Evolutionary conservation across 352 stramenopile genomes (phyloP), one percentile per base, ranked within the genome.

Genomic region (Phytopythium delawarense): DNA sequence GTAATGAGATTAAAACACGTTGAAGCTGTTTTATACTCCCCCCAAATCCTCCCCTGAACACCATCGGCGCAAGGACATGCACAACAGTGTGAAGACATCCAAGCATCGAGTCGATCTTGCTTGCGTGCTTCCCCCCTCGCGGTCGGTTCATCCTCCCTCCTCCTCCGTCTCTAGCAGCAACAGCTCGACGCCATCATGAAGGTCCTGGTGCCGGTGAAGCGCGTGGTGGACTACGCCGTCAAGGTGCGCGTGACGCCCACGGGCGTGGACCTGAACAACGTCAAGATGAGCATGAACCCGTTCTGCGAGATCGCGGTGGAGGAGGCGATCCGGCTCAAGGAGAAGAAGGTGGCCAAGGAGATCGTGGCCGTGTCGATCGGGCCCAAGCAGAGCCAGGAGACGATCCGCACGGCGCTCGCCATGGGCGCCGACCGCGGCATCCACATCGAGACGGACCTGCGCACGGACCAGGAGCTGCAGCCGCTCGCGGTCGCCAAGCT

Each of bases 201-300:
- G 74, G 84, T 99, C 59, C 83, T 99, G 46, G 97, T 99, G 30
- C 94, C 94, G 25, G 92, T 99, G 57, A 99, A 99, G 84, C 89
- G 97, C 65, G 96, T 99, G 35, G 82, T 96, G 37, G 97, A 99
- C 76, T 99, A 99, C 66, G 97, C 97, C 49, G 96, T 99, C 21
- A 99, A 99, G 79, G 96, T 99, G 63, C 93, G 97, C 63, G 95
- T 99, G 55, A 81, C 92, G 61, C 84, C 96, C 40, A 84, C 87
- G 69, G 92, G 91, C 55, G 96, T 99, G 30, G 96, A 99, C 64
- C 86, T 99, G 21, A 95, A 95, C 69, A 99, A 99, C 75, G 96
- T 99, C 44, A 99, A 99, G 84, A 99, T 99, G 96, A 98, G 87
- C 62, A 98, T 99, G 92, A 99, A 99, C 83, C 98, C 98, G 25